Base-by-base conservation (phyloP, 225 moss, liverwort and hornwort species). In the Physcomitrium patens region DNA sequence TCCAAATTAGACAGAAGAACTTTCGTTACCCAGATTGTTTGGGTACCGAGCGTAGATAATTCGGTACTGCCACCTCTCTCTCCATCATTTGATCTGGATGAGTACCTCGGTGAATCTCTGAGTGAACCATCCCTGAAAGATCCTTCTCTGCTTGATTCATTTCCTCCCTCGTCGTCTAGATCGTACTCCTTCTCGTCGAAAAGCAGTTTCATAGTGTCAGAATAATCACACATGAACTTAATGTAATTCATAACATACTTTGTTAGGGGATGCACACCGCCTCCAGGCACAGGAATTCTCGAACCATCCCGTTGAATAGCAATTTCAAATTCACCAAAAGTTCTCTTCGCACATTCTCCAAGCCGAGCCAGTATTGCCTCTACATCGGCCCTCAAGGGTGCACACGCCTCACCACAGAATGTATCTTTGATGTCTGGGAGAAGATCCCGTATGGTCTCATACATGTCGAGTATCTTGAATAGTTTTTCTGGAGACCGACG, bases 191-290 rank as follows among this genome's bases (percentile, higher is more conserved):
- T 7, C 79, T 94, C 93, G 43, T 91, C 97, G 46, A 99, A 93
- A 47, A 99, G 89, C 50, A 93, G 93, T 74, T 95, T 93, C 87
- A 94, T 57, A 10, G 97, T 99, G 78, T 95, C 97, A 24, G 94
- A 87, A 52, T 95, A 99, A 65, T 94, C 97, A 72, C 94, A 99
- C 76, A 93, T 82, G 59, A 94, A 95, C 78, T 93, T 91, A 74
- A 99, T 89, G 75, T 99, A 99, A 77, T 99, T 99, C 97, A 99
- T 99, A 67, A 99, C 97, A 82, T 99, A 99, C 9, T 90, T 88
- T 22, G 97, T 99, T 46, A 99, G 86, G 5, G 97, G 94, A 75
- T 99, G 97, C 19, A 99, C 94, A 53, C 93, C 94, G 63, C 97
- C 97, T 55, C 97, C 97, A 8, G 93, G 91, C 16, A 93, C 89